Base-by-base conservation (phyloP, 192 early-diverging fungal genomes). In the Diversispora epigaea region DNA sequence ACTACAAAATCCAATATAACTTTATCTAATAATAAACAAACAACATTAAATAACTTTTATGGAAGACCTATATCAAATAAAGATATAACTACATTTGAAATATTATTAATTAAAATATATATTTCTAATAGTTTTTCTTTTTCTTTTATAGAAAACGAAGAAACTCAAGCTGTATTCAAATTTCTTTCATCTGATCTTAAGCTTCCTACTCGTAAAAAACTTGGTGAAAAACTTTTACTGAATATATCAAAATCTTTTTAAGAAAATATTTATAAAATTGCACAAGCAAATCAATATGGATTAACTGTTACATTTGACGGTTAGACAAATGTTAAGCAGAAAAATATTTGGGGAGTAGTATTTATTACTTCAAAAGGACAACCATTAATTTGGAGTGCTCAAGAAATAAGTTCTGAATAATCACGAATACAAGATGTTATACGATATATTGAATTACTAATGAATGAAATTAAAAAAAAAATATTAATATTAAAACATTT, bases 361-460 rank as follows among this genome's bases (percentile, higher is more conserved):
- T 47, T 67, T 9, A 19, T 67, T 46, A 67, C 65, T n/a, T 67
- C 65, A 43, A 6, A 67, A 9, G 65, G 45, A n/a, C 10, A 67
- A 67, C 39, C 45, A 43, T 67, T 67, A 21, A 19, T 67, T 19
- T 67, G 40, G 65, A 21, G 19, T 63, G 61, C 40, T n/a, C n/a
- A 47, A n/a, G 44, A 67, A 7, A 47, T 47, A 47, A 67, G 17
- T 67, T 19, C 22, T 46, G n/a, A 47, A 67, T 7, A n/a, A 67
- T 67, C 65, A 67, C 7, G 8, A 67, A 67, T 44, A 7, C 8
- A 67, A 47, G 45, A 67, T 67, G 65, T 67, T 10, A 67, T 43
- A 46, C 6, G 11, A 47, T 5, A 43, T 67, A 19, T 67, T 63
- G 40, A 47, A 67, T 11, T 14, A n/a, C 14, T 67, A 47, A 67